Base-by-base conservation (phyloP, 768 basidiomycete genomes). In the Hortiboletus campestris region DNA sequence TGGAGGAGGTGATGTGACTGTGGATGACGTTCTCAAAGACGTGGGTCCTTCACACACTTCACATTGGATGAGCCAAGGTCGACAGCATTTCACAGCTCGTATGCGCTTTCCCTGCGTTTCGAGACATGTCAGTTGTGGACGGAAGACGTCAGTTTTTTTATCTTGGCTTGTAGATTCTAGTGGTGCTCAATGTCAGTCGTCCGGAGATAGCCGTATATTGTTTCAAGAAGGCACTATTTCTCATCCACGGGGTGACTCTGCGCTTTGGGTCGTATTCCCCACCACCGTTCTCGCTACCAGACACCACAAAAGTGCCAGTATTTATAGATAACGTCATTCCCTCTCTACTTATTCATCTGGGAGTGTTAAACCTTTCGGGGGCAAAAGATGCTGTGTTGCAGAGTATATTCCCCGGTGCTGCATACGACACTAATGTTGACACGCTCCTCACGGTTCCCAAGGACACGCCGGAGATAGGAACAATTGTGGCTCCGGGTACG, bases 221-320 rank as follows among this genome's bases (percentile, higher is more conserved):
- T 66, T 91, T 93, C 80, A 94, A 93, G 72, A 96, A 94, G 66
- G 91, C 89, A 2, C 75, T 96, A 32, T 91, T 92, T 71, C 80
- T 94, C 49, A 75, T 93, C 49, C 83, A 90, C 58, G 85, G 84
- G 25, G 72, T 94, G 48, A 73, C 70, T 25, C 68, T 86, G 42
- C 84, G 89, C 43, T 94, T 94, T 74, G 80, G 81, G 46, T 72
- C 80, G 8, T 66, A 75, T 42, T 71, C 78, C 12, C 75, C 80
- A 4, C 69, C 79, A 19, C 77, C 83, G 13, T 84, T 91, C 63
- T 83, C 84, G 28, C 69, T 89, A 16, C 88, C 86, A 42, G 75
- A 77, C 47, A 87, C 85, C 4, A 70, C 70, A 25, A 72, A 75
- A 51, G 71, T 85, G 43, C 89, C 90, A 10, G 75, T 87, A 40